Conservation (phyloP, 2,329 filamentous ascomycete genomes). For the Whalleya microplaca region DNA sequence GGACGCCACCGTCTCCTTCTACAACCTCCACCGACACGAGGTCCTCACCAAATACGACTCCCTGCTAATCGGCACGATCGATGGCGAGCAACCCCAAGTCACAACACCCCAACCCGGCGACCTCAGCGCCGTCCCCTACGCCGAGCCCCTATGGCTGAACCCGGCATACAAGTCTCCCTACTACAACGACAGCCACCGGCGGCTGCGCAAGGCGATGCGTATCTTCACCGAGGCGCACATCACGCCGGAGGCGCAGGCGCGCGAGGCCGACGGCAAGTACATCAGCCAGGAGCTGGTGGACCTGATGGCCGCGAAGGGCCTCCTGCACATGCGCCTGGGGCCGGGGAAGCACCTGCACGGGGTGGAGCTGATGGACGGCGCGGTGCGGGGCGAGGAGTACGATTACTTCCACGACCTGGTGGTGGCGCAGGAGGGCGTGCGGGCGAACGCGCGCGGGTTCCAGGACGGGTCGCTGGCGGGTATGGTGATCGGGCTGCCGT, state of each 20-base stretch:
- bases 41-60: constrained; percentile 77
- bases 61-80: constrained; percentile 75
- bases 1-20: constrained; percentile 83
- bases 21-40: constrained; percentile 90
- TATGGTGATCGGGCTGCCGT: constrained; percentile 81
- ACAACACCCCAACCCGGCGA: constrained; percentile 71
- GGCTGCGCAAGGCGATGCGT: constrained; percentile 70
- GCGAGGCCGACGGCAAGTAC: constrained; percentile 73
- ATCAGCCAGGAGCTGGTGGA: constrained; percentile 76
- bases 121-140: constrained; percentile 78
- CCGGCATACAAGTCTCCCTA: constrained; percentile 79
- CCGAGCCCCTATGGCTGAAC: constrained; percentile 81
- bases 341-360: constrained; percentile 82
- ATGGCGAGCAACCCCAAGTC: constrained; percentile 75
- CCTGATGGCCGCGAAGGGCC: constrained; percentile 72
- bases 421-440: constrained; percentile 71
- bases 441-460: constrained; percentile 76
- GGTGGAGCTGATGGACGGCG: constrained; percentile 68
- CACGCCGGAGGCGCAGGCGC: constrained; percentile 73
- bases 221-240: constrained; percentile 74
- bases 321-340: constrained; percentile 81
- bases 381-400: constrained; percentile 76
- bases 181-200: constrained; percentile 74
- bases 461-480: constrained; percentile 87
- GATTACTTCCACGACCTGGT: constrained; percentile 88